phyloP scores from a whole-genome alignment of 176 grass and related monocot species.

The Triticum urartu region DNA sequence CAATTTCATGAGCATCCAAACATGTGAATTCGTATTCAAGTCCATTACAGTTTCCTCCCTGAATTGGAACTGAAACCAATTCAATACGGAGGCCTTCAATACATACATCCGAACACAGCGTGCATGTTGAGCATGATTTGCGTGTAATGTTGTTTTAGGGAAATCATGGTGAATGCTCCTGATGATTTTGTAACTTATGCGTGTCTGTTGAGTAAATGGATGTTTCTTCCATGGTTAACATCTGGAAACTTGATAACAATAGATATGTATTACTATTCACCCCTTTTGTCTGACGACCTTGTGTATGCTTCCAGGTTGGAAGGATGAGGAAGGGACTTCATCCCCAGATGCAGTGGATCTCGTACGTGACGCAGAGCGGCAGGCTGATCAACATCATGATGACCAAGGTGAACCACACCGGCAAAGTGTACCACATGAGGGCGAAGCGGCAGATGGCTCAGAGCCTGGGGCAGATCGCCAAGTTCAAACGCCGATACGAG shows the following conservation, averaged over 20 bases:
- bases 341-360: slow-evolving; percentile 69
- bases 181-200: background rate
- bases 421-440: slow-evolving; percentile 63
- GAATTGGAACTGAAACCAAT: too few relatives aligned
- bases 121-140: background rate
- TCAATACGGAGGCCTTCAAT: too few relatives aligned
- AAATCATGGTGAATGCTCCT: background rate
- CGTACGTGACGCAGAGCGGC: slow-evolving; percentile 60
- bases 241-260: background rate
- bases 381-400: slow-evolving; percentile 58
- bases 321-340: slow-evolving; percentile 71
- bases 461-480: slow-evolving; percentile 52
- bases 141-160: too few relatives aligned
- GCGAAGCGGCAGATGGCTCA: slow-evolving; percentile 63
- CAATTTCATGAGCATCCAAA: too few relatives aligned
- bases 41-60: too few relatives aligned
- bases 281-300: background rate
- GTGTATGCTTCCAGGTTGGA: background rate
- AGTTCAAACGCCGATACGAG: slow-evolving; percentile 44
- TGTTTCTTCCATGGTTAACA: background rate
- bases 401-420: slow-evolving; percentile 49
- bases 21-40: too few relatives aligned
- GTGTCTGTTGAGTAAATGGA: background rate
- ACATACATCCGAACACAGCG: too few relatives aligned
- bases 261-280: background rate